A percentile compares a stretch with the other conserved stretches of the same genome.
These are phyloP conservation scores for Emmonsiellopsis sp. DNA, from an alignment of 2,329 filamentous ascomycete genomes.

Conservation along the genomic window DNA sequence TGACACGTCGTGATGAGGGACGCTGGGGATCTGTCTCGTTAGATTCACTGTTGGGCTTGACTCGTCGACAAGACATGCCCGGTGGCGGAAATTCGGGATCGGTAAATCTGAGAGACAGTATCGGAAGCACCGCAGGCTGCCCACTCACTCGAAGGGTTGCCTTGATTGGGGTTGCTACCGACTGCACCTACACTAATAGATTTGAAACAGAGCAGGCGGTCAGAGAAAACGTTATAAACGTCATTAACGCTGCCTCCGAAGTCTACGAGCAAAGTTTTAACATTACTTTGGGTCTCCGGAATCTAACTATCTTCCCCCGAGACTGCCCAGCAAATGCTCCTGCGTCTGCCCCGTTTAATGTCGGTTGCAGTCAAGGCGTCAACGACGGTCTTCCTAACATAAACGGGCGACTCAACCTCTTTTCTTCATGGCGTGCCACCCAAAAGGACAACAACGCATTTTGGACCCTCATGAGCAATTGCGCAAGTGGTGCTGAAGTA, in stretches of 20 bases:
- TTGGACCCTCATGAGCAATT: slow-evolving; percentile 80
- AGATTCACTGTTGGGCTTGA: slow-evolving; percentile 56
- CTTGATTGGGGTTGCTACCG: slow-evolving; percentile 81
- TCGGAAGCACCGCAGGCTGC: slow-evolving; percentile 77
- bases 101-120: slow-evolving; percentile 66
- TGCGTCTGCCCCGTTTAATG: slow-evolving; percentile 70
- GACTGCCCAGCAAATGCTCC: slow-evolving; percentile 64
- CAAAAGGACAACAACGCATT: slow-evolving; percentile 74
- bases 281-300: slow-evolving; percentile 81
- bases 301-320: slow-evolving; percentile 66
- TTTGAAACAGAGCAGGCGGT: slow-evolving; percentile 56
- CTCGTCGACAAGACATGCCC: slow-evolving; percentile 56
- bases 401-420: slow-evolving; percentile 69
- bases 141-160: slow-evolving; percentile 85
- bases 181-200: slow-evolving; percentile 72
- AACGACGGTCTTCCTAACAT: slow-evolving; percentile 49
- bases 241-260: slow-evolving; percentile 78
- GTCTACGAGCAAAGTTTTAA: slow-evolving; percentile 90
- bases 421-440: slow-evolving; percentile 78
- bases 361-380: slow-evolving; percentile 47
- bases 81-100: slow-evolving; percentile 58
- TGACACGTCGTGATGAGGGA: slow-evolving; percentile 40
- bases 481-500: slow-evolving; percentile 69
- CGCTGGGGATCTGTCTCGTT: slow-evolving; percentile 54
- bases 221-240: slow-evolving; percentile 64